phyloP scores from a whole-genome alignment of 2,329 filamentous ascomycete species.

The Oidium heveae region DNA sequence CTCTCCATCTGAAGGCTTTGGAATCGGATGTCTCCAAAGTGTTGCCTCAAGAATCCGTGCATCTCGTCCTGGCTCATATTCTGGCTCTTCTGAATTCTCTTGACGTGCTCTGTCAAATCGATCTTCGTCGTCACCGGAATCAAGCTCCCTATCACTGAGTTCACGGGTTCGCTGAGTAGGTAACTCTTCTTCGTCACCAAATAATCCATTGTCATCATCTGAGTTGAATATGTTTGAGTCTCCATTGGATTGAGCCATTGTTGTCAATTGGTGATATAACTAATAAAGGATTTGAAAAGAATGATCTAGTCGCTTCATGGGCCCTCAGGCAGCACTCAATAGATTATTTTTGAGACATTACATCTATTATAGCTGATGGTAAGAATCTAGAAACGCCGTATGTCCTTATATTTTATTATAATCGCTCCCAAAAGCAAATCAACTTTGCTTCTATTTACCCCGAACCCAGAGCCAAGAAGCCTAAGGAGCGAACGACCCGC shows the following conservation, averaged over 20 bases:
- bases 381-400: no score
- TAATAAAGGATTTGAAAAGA: no score
- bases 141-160: slow-evolving; percentile 33
- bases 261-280: neutral
- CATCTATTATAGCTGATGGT: no score
- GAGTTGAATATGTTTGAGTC: slow-evolving; percentile 15
- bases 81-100: slow-evolving; percentile 16
- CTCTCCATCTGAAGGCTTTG: slow-evolving; percentile 44
- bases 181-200: slow-evolving; percentile 27
- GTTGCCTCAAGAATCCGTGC: slow-evolving; percentile 36
- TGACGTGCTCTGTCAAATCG: slow-evolving; percentile 31
- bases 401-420: no score
- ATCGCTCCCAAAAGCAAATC: no score
- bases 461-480: no score
- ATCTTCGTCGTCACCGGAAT: slow-evolving; percentile 35
- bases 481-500: no score
- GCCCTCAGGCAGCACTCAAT: no score
- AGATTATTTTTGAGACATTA: no score
- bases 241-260: slow-evolving; percentile 9
- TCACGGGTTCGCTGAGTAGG: slow-evolving; percentile 14
- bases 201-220: slow-evolving; percentile 34
- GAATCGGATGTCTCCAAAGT: slow-evolving; percentile 42
- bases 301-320: no score
- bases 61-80: slow-evolving; percentile 13
- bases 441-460: no score